These are phyloP conservation scores for Neurospora discreta DNA, from an alignment of 495 filamentous ascomycete genomes.

Conservation along the genomic window DNA sequence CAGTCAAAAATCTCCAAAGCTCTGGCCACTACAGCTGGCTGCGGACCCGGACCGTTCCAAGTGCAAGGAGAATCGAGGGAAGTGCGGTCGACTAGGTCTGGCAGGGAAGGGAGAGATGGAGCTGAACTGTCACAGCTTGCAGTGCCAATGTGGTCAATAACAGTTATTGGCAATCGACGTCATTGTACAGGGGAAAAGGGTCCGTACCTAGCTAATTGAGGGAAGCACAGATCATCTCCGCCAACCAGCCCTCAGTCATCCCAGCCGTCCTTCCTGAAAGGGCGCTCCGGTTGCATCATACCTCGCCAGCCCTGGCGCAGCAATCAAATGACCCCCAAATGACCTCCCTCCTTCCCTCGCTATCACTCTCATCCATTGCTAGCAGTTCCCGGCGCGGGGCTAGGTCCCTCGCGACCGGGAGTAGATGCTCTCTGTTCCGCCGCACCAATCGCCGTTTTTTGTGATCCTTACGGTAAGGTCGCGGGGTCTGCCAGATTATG, in stretches of 20 bases:
- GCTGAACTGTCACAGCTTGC: background rate
- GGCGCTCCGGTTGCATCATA: background rate
- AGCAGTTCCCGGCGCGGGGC: background rate
- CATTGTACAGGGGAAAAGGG: background rate
- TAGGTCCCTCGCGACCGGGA: background rate
- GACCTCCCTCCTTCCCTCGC: background rate
- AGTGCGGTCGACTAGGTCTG: background rate
- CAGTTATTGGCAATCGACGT: background rate
- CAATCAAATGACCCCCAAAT: background rate
- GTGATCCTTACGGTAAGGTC: background rate
- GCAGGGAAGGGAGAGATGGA: background rate
- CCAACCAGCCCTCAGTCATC: background rate
- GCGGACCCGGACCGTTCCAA: background rate
- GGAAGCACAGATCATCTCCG: background rate
- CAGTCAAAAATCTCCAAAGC: too few species aligned
- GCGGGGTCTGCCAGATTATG: background rate
- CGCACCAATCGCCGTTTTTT: background rate
- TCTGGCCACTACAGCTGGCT: background rate
- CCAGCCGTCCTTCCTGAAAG: background rate
- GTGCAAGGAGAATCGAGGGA: background rate
- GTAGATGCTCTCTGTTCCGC: background rate
- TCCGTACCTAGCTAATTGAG: background rate
- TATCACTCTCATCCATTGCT: background rate
- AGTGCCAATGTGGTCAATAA: background rate
- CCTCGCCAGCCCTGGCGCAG: too few species aligned